Evolutionary conservation across 1,284 basidiomycete species (phyloP).

Genomic region (Rhodotorula glutinis): DNA sequence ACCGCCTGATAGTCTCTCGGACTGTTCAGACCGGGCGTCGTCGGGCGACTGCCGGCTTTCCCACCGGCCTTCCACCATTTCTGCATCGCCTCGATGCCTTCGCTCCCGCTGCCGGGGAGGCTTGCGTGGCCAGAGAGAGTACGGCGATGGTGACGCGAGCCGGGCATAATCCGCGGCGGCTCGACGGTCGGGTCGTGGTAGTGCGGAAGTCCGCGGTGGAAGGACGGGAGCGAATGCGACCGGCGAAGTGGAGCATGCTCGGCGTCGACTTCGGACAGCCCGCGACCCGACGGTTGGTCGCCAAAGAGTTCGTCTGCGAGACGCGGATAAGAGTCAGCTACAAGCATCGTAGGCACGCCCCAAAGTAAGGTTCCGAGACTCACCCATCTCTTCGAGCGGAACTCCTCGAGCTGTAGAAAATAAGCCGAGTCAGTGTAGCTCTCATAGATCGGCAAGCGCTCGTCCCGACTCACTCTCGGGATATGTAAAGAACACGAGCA

Average conservation of each 20-base stretch:
- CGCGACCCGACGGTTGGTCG: conserved; percentile 15
- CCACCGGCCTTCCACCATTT: conserved; percentile 20
- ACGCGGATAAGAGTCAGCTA: neutral
- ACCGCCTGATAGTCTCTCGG: conserved; percentile 21
- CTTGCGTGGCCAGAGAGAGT: conserved; percentile 19
- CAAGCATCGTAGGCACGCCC: neutral
- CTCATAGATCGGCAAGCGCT: too few relatives aligned
- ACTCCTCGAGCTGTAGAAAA: conserved; percentile 53
- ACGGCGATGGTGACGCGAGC: conserved; percentile 14
- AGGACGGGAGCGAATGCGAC: conserved; percentile 19
- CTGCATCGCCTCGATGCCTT: conserved; percentile 9
- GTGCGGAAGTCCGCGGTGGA: conserved; percentile 21
- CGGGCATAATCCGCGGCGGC: conserved; percentile 5
- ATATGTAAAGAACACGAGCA: conserved; percentile 61
- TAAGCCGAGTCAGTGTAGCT: conserved; percentile 50
- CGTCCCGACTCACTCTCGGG: conserved; percentile 17
- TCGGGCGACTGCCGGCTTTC: conserved; percentile 9
- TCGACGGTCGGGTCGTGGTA: conserved; percentile 6
- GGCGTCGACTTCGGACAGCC: neutral
- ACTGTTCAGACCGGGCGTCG: conserved; percentile 3
- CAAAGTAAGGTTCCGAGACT: neutral
- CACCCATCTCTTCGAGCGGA: conserved; percentile 55
- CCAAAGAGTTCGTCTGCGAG: conserved; percentile 30
- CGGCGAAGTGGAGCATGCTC: conserved; percentile 18
- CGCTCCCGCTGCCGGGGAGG: conserved; percentile 18